phyloP scores from a whole-genome alignment of 2,329 filamentous ascomycete species.

The Xylariales sp. region DNA sequence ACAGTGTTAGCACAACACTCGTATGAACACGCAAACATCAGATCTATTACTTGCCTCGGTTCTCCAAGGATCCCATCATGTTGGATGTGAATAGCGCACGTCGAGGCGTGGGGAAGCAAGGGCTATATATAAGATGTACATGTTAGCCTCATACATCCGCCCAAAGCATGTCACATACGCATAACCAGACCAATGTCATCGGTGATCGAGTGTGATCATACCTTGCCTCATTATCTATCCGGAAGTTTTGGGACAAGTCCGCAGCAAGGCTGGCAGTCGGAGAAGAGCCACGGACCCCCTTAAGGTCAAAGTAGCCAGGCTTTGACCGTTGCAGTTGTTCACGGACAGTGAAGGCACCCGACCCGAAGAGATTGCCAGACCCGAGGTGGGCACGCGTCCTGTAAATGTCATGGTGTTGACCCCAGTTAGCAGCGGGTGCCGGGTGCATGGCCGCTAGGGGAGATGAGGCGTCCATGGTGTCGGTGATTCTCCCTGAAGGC shows the following conservation, averaged over 20 bases:
- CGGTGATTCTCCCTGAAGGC: slow-evolving; percentile 6
- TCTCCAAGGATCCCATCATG: slow-evolving; percentile 54
- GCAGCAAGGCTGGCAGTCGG: slow-evolving; percentile 87
- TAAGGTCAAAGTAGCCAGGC: slow-evolving; percentile 78
- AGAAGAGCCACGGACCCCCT: slow-evolving; percentile 77
- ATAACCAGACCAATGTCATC: too few relatives aligned
- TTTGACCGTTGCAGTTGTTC: slow-evolving; percentile 60
- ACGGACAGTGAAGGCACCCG: slow-evolving; percentile 72
- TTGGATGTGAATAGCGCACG: slow-evolving; percentile 78
- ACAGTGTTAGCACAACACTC: slow-evolving; percentile 19
- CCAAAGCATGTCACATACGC: too few relatives aligned
- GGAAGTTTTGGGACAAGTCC: slow-evolving; percentile 95
- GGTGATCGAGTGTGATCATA: too few relatives aligned
- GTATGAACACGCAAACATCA: slow-evolving; percentile 11
- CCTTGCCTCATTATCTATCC: slow-evolving; percentile 82
- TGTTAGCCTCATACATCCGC: too few relatives aligned
- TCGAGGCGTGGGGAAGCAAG: slow-evolving; percentile 76
- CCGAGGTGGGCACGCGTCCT: slow-evolving; percentile 42
- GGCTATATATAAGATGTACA: too few relatives aligned
- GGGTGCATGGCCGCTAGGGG: slow-evolving; percentile 91
- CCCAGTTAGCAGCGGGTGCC: slow-evolving; percentile 62
- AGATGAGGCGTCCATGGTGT: slow-evolving; percentile 84
- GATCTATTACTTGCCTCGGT: slow-evolving; percentile 49
- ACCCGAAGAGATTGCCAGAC: slow-evolving; percentile 48
- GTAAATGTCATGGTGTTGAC: slow-evolving; percentile 45